Evolutionary conservation across 202 grass and related monocot genomes (phyloP).

Genomic region (Cymbopogon flexuosus): DNA sequence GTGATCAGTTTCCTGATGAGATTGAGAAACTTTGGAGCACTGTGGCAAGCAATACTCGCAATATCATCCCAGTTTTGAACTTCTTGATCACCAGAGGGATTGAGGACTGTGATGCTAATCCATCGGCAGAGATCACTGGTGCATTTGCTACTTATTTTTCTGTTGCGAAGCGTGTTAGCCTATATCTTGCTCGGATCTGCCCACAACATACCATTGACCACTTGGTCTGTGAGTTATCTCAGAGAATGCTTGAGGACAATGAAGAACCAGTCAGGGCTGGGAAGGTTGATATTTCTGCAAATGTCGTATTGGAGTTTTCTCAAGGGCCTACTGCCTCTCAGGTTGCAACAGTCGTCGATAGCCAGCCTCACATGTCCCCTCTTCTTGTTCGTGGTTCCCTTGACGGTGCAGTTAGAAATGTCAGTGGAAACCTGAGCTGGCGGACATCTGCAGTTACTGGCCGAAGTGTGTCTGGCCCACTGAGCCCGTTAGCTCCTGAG

Average conservation of each 20-base stretch:
- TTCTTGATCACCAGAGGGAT: conserved; percentile 97
- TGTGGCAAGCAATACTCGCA: conserved; percentile 89
- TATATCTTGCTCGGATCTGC: conserved; percentile 95
- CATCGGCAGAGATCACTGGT: conserved; percentile 91
- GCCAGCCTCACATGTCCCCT: conserved; percentile 93
- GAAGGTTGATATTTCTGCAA: conserved; percentile 72
- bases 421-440: conserved; percentile 92
- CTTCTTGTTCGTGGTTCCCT: conserved; percentile 97
- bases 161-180: conserved; percentile 93
- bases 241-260: conserved; percentile 89
- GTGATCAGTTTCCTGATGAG: conserved; percentile 97
- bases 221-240: conserved; percentile 90
- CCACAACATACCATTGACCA: conserved; percentile 95
- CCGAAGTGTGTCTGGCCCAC: conserved; percentile 84
- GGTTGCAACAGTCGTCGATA: conserved; percentile 65
- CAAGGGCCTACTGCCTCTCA: conserved; percentile 67
- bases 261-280: conserved; percentile 64
- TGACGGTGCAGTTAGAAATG: conserved; percentile 76
- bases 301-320: conserved; percentile 86
- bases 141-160: conserved; percentile 95
- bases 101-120: conserved; percentile 91
- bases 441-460: conserved; percentile 87
- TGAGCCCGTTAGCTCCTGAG: conserved; percentile 89
- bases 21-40: conserved; percentile 99
- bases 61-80: conserved; percentile 93